phyloP scores from a whole-genome alignment of 176 grass and related monocot species.

The Avena insularis region DNA sequence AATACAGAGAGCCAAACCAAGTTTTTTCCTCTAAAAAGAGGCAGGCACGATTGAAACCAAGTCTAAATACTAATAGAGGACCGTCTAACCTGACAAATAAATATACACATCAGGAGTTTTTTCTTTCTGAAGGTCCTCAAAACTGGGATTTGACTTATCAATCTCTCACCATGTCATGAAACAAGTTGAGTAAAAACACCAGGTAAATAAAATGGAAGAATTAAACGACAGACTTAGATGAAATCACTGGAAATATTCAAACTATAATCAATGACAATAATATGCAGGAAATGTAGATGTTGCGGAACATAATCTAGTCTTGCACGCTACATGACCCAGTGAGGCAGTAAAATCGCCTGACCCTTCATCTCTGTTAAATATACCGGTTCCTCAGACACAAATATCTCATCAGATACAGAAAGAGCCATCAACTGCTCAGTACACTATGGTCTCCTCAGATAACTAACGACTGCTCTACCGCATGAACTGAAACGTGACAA shows the following conservation, averaged over 20 bases:
- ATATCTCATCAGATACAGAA: background rate
- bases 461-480: background rate
- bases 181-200: background rate
- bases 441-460: background rate
- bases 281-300: background rate
- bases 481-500: background rate
- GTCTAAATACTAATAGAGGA: background rate
- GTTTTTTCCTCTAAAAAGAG: background rate
- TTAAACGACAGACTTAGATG: background rate
- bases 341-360: background rate
- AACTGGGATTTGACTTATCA: background rate
- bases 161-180: background rate
- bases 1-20: constrained; percentile 4
- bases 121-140: background rate
- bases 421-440: background rate
- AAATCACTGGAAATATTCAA: background rate
- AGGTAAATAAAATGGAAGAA: background rate
- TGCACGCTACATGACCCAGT: background rate
- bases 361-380: background rate
- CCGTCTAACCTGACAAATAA: background rate
- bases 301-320: background rate
- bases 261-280: background rate
- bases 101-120: background rate
- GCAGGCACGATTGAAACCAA: background rate
- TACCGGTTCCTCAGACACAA: background rate